Evolutionary conservation across 1,284 basidiomycete species (phyloP).

Genomic region (Leccinum huronense): DNA sequence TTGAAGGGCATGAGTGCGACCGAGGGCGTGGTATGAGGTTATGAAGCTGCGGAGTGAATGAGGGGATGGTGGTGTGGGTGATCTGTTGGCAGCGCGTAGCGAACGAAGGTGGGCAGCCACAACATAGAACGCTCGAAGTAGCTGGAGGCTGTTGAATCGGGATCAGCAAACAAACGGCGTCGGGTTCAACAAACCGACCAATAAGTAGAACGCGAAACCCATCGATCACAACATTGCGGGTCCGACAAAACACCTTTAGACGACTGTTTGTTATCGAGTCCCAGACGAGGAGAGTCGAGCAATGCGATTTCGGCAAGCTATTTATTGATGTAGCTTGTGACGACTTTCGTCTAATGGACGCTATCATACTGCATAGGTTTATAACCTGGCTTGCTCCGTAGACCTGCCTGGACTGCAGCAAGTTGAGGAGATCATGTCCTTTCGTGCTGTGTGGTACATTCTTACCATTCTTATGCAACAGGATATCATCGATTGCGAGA

Average conservation of each 20-base stretch:
- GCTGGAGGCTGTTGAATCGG: conserved; percentile 52
- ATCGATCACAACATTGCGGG: conserved; percentile 63
- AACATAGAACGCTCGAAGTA: conserved; percentile 76
- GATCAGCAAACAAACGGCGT: conserved; percentile 11
- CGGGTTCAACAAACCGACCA: conserved; percentile 46
- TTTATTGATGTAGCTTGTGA: conserved; percentile 88
- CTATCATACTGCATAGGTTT: conserved; percentile 79
- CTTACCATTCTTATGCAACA: conserved; percentile 83
- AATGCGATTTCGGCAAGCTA: conserved; percentile 84
- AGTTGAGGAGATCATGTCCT: conserved; percentile 87
- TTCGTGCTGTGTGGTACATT: conserved; percentile 93
- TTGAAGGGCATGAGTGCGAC: no score
- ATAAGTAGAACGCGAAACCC: conserved; percentile 82
- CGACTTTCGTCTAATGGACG: conserved; percentile 84
- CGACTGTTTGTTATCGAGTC: conserved; percentile 74
- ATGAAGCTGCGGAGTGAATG: no score
- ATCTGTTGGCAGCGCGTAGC: no score
- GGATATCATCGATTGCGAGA: conserved; percentile 86
- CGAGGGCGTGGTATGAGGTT: no score
- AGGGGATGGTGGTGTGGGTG: no score
- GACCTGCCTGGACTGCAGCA: conserved; percentile 77
- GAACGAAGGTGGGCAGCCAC: conserved; percentile 24
- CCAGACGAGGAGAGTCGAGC: conserved; percentile 70
- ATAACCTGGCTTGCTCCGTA: conserved; percentile 72
- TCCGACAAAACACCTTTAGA: conserved; percentile 78